Evolutionary conservation across 139 green algal species (phyloP), one percentile per base, ranked within the genome.

Genomic region (Closterium sp.): DNA sequence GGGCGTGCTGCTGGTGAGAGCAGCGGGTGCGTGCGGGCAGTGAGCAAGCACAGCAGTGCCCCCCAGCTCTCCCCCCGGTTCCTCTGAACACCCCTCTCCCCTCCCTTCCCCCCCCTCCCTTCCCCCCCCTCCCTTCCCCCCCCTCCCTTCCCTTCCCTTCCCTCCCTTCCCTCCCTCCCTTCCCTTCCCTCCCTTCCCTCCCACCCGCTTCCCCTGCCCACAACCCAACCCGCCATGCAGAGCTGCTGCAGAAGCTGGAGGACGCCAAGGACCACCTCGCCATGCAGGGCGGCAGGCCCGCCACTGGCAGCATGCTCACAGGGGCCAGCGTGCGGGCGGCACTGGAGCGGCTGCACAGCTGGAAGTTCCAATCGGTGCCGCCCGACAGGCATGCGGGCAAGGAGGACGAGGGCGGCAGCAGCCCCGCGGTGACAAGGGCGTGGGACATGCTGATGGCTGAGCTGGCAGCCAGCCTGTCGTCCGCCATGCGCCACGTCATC

Each of bases 401-500:
- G 38, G 38, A 10, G 4, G 38, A 16, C 9, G 31, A 30, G 43
- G 9, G 88, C 89, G 31, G 30, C 81, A 32, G 84, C 92, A 38
- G 85, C 33, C 85, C 64, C 9, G 32, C 64, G 30, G 86, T 87
- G 92, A 55, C 86, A 85, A 30, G 84, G 16, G 35, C 76, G 23
- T 87, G 91, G 76, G 86, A 97, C 88, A 81, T 95, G 28, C 95
- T 97, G 88, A 89, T 97, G 86, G 64, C 89, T 1, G 91, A 96
- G 87, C 85, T 97, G 35, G 91, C 89, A 3, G 90, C 90, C 1
- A 43, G 93, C 30, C 84, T 97, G 33, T 95, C 93, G 3, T 88
- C 87, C 0, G 94, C 90, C 23, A 89, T 97, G 35, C 92, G 94
- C 31, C 96, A 97, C 87, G 93, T 96, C 66, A 92, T 97, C 55